Conservation (phyloP, 106 monocot species). For the Iris macrosiphon region DNA sequence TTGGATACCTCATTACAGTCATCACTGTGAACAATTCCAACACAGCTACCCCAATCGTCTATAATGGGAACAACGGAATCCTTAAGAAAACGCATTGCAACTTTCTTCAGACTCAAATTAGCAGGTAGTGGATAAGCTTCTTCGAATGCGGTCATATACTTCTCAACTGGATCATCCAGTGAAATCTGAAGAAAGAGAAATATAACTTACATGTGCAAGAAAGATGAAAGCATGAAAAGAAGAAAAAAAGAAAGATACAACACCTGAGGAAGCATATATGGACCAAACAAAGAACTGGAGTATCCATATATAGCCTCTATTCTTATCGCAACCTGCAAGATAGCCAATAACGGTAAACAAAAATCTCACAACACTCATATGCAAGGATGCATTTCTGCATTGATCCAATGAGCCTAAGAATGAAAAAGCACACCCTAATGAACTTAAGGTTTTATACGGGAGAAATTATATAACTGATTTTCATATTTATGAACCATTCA, state of each 20-base stretch:
- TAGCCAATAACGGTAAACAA: too few relatives aligned
- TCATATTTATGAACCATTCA: too few relatives aligned
- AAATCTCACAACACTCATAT: too few relatives aligned
- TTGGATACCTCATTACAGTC: conserved; percentile 71
- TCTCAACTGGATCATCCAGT: conserved; percentile 67
- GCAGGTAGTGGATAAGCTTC: conserved; percentile 53
- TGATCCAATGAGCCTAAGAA: too few relatives aligned
- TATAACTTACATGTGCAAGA: background rate
- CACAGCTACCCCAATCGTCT: conserved; percentile 81
- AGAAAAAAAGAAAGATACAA: conserved; percentile 13
- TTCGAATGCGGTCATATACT: conserved; percentile 71
- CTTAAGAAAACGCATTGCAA: conserved; percentile 55
- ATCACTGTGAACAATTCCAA: conserved; percentile 65
- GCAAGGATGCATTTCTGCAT: too few relatives aligned
- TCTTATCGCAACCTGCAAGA: conserved; percentile 44
- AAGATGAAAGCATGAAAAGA: background rate
- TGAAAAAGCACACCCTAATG: too few relatives aligned
- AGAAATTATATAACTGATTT: too few relatives aligned
- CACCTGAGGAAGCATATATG: conserved; percentile 57
- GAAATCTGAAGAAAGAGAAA: conserved; percentile 27
- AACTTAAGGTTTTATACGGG: too few relatives aligned
- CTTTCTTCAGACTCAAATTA: conserved; percentile 31
- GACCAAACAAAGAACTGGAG: conserved; percentile 40
- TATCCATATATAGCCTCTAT: conserved; percentile 56
- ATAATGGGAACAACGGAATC: conserved; percentile 47